phyloP scores from a whole-genome alignment of 805 yeast species.

The Pichia deserticola region DNA sequence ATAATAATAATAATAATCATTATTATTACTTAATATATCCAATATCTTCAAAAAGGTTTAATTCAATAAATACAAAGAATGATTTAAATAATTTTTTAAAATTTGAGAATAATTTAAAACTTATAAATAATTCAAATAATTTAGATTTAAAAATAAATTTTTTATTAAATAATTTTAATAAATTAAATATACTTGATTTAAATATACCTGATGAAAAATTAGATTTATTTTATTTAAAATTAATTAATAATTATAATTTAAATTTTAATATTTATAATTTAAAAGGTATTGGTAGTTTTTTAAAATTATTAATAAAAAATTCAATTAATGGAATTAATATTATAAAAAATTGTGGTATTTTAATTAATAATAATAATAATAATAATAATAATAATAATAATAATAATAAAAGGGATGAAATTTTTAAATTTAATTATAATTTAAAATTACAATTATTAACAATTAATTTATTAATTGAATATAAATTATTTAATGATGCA shows the following conservation, averaged over 20 bases:
- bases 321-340: neutral
- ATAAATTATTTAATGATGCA: constrained; percentile 12
- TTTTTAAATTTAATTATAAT: constrained; percentile 12
- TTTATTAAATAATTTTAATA: neutral
- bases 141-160: neutral
- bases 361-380: neutral
- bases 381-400: neutral
- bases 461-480: constrained; percentile 14
- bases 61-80: neutral
- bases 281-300: constrained; percentile 3
- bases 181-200: constrained; percentile 2
- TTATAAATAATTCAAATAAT: no score
- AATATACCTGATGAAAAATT: neutral
- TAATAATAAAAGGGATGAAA: neutral
- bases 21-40: no score
- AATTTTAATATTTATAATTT: neutral
- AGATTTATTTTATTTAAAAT: neutral
- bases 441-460: constrained; percentile 15
- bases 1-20: no score
- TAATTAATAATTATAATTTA: neutral
- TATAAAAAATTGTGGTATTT: constrained; percentile 11
- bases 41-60: no score
- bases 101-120: neutral
- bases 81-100: neutral
- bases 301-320: neutral